These are phyloP conservation scores for Asterophora lycoperdoides DNA, from an alignment of 768 basidiomycete genomes.

Conservation along the genomic window DNA sequence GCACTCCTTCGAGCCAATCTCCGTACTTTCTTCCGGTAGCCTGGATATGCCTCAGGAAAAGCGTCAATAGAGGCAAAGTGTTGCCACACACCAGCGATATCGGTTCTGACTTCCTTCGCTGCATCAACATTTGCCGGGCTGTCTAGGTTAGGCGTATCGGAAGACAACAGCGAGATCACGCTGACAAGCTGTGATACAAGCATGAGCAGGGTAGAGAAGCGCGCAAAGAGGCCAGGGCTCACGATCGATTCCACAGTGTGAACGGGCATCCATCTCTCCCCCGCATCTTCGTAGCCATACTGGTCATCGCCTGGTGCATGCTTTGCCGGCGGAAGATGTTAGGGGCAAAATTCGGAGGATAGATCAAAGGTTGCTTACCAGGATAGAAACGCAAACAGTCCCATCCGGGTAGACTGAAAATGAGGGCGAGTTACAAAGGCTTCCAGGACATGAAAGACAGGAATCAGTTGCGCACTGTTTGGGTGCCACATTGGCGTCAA, in stretches of 20 bases:
- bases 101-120: slow-evolving; percentile 77
- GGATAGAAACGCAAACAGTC: slow-evolving; percentile 92
- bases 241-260: slow-evolving; percentile 98
- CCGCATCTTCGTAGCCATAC: slow-evolving; percentile 94
- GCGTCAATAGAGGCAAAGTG: neutral
- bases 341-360: slow-evolving; percentile 1
- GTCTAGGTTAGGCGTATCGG: slow-evolving; percentile 85
- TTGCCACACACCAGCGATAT: slow-evolving; percentile 47
- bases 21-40: slow-evolving; percentile 95
- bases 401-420: slow-evolving; percentile 88
- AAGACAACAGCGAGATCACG: slow-evolving; percentile 93
- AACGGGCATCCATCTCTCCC: slow-evolving; percentile 96
- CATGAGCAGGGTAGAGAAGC: slow-evolving; percentile 9
- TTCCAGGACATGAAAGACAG: neutral
- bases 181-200: slow-evolving; percentile 68
- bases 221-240: slow-evolving; percentile 15
- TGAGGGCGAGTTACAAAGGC: slow-evolving; percentile 7
- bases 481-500: slow-evolving; percentile 97
- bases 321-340: slow-evolving; percentile 34
- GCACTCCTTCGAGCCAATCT: slow-evolving; percentile 82
- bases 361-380: slow-evolving; percentile 43
- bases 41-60: slow-evolving; percentile 33
- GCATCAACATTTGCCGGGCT: slow-evolving; percentile 97
- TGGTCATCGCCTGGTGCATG: slow-evolving; percentile 96
- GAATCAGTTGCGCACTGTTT: slow-evolving; percentile 62